phyloP scores from a whole-genome alignment of 495 filamentous ascomycete genomes.

The Clavariopsis aquatica region DNA sequence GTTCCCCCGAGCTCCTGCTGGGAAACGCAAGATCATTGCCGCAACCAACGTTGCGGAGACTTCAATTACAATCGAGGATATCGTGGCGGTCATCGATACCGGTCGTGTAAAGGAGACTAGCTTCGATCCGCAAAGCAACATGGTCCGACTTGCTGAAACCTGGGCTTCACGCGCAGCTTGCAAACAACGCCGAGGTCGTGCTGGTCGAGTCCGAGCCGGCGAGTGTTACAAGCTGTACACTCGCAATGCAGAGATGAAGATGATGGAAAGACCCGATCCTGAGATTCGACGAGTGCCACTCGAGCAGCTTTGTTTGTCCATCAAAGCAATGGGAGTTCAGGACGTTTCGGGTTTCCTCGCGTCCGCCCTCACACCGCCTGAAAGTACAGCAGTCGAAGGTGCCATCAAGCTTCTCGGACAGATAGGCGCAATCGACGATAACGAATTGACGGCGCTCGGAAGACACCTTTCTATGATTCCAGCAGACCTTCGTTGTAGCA shows the following conservation, averaged over 20 bases:
- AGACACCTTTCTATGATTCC: conserved; percentile 91
- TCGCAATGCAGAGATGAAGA: conserved; percentile 75
- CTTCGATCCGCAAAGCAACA: conserved; percentile 88
- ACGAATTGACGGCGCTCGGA: conserved; percentile 84
- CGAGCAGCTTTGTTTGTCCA: conserved; percentile 90
- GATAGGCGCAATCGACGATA: conserved; percentile 84
- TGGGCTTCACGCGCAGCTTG: conserved; percentile 95
- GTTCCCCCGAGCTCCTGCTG: conserved; percentile 72
- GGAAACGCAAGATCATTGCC: conserved; percentile 86
- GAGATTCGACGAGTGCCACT: conserved; percentile 91
- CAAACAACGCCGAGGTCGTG: conserved; percentile 93
- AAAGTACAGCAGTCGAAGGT: conserved; percentile 77
- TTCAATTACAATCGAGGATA: conserved; percentile 96
- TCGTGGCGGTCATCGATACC: conserved; percentile 94
- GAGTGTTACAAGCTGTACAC: conserved; percentile 97
- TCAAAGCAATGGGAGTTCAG: conserved; percentile 87
- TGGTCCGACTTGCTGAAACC: conserved; percentile 89
- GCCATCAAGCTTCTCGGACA: conserved; percentile 74
- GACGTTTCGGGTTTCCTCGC: conserved; percentile 80
- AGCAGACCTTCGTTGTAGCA: conserved; percentile 87
- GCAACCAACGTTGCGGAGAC: conserved; percentile 98
- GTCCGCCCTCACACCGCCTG: conserved; percentile 84
- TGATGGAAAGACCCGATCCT: conserved; percentile 87
- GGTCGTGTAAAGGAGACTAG: conserved; percentile 95
- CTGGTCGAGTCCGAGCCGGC: conserved; percentile 86